These are phyloP conservation scores for Candida sanyaensis DNA, from an alignment of 1,139 yeast genomes.

Conservation along the genomic window DNA sequence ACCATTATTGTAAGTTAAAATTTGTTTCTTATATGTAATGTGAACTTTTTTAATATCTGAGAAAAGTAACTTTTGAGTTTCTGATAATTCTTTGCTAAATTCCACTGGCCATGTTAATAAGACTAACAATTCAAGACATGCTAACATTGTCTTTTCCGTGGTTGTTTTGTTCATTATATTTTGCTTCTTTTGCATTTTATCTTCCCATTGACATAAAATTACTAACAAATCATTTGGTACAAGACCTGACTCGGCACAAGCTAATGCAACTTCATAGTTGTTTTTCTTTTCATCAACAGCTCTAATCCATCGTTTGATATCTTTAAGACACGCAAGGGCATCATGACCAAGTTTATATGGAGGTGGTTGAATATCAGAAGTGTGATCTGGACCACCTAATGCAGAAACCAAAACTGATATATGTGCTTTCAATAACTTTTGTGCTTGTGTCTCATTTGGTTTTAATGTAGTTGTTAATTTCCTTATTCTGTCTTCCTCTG, in stretches of 20 bases:
- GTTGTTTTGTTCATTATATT: constrained; percentile 30
- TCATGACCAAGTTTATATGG: constrained; percentile 87
- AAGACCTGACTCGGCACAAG: constrained; percentile 80
- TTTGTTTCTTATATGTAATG: constrained; percentile 66
- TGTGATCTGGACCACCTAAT: constrained; percentile 75
- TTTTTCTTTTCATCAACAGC: constrained; percentile 75
- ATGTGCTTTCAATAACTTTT: constrained; percentile 60
- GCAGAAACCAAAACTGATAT: constrained; percentile 76
- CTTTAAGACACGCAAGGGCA: constrained; percentile 86
- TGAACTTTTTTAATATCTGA: constrained; percentile 69
- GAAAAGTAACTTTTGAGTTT: constrained; percentile 57
- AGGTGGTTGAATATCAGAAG: constrained; percentile 39
- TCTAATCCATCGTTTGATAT: constrained; percentile 83
- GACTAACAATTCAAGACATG: constrained; percentile 78
- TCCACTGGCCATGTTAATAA: constrained; percentile 85
- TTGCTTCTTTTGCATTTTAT: constrained; percentile 24
- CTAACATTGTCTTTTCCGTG: constrained; percentile 65
- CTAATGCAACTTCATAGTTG: constrained; percentile 80
- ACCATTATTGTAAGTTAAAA: constrained; percentile 61
- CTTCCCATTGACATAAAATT: constrained; percentile 78
- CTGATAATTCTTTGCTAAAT: constrained; percentile 46
- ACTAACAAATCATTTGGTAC: constrained; percentile 73
- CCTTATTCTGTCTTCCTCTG: constrained; percentile 30
- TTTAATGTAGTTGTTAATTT: constrained; percentile 28
- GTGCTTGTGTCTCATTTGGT: constrained; percentile 41